Evolutionary conservation across 768 basidiomycete species (phyloP).

Genomic region (Clavaria fumosa): DNA sequence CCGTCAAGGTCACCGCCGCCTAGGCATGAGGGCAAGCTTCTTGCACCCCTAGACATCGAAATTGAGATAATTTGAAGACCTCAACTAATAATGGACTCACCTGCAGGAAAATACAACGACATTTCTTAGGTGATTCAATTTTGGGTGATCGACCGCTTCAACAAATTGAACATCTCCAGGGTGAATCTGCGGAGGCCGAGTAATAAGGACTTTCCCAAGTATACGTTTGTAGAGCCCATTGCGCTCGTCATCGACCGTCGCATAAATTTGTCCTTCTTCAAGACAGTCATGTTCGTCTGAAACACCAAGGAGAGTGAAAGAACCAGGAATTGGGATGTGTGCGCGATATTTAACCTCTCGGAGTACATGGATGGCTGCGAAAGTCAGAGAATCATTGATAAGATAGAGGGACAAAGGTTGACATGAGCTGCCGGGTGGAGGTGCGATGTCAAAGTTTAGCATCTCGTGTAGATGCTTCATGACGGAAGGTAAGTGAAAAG

Average conservation of each 20-base stretch:
- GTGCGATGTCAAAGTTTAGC: slow-evolving; percentile 17
- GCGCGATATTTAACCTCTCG: slow-evolving; percentile 37
- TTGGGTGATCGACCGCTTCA: slow-evolving; percentile 25
- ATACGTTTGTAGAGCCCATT: slow-evolving; percentile 15
- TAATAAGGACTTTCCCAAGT: slow-evolving; percentile 27
- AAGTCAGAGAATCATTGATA: slow-evolving; percentile 22
- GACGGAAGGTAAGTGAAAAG: slow-evolving; percentile 30
- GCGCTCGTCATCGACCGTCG: slow-evolving; percentile 22
- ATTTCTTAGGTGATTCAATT: slow-evolving; percentile 26
- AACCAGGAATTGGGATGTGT: slow-evolving; percentile 33
- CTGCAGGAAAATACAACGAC: slow-evolving; percentile 37
- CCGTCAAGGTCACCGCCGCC: slow-evolving; percentile 43
- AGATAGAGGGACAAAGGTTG: slow-evolving; percentile 20
- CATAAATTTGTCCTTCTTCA: slow-evolving; percentile 31
- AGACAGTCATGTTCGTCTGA: slow-evolving; percentile 35
- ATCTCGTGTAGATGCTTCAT: slow-evolving; percentile 22
- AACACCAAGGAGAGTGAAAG: slow-evolving; percentile 36
- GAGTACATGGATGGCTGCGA: slow-evolving; percentile 28
- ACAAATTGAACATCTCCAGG: slow-evolving; percentile 32
- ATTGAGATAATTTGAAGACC: no score
- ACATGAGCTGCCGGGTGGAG: slow-evolving; percentile 3
- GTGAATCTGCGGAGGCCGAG: slow-evolving; percentile 38
- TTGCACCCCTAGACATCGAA: slow-evolving; percentile 29
- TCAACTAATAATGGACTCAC: slow-evolving; percentile 15
- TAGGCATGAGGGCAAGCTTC: slow-evolving; percentile 30